These are phyloP conservation scores for Phialocephala sp. DNA, from an alignment of 2,329 filamentous ascomycete species.

Conservation along the genomic window DNA sequence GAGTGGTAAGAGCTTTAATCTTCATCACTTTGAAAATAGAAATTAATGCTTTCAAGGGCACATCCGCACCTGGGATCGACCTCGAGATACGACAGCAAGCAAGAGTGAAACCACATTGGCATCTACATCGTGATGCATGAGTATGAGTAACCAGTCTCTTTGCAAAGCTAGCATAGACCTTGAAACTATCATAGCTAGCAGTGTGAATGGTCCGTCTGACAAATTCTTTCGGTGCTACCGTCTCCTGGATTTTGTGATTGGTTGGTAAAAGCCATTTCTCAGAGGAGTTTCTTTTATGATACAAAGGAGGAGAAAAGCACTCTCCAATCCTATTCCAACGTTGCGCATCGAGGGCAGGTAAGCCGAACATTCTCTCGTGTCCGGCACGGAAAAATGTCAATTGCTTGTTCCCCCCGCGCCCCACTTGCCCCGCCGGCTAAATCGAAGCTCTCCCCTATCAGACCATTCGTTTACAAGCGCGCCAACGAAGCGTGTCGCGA, in stretches of 20 bases:
- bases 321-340: too few relatives aligned
- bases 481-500: not conserved
- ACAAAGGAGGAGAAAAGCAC: too few relatives aligned
- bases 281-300: too few relatives aligned
- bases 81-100: slow-evolving; percentile 27
- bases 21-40: not conserved
- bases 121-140: slow-evolving; percentile 13
- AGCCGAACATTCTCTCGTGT: not conserved
- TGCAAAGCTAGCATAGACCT: slow-evolving; percentile 18
- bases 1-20: slow-evolving; percentile 67
- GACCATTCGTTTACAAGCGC: not conserved
- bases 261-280: too few relatives aligned
- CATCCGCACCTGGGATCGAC: slow-evolving; percentile 38
- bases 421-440: slow-evolving; percentile 19
- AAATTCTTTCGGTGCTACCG: not conserved
- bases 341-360: too few relatives aligned
- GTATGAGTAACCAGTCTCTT: not conserved
- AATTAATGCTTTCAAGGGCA: slow-evolving; percentile 26
- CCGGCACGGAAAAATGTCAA: slow-evolving; percentile 4
- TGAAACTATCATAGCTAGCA: not conserved
- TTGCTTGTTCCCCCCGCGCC: not conserved
- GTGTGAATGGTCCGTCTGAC: not conserved
- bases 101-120: slow-evolving; percentile 26
- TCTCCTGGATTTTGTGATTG: not conserved
- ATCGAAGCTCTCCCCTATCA: slow-evolving; percentile 11